These are phyloP conservation scores for Chrysopogon serrulatus DNA, from an alignment of 176 grass and related monocot genomes.

Conservation along the genomic window DNA sequence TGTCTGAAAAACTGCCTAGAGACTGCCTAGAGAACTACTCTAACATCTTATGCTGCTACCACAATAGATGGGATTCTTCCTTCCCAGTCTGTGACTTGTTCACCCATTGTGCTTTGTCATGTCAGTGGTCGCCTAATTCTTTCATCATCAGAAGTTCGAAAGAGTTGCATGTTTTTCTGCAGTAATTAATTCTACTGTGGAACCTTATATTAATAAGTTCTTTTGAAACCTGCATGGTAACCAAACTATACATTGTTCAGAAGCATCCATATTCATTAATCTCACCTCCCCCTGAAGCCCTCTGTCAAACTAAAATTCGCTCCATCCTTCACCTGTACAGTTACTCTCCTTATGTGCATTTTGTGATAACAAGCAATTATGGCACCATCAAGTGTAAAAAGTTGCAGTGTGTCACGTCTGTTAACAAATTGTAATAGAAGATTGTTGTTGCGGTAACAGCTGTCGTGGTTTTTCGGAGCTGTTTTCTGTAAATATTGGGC, in stretches of 20 bases:
- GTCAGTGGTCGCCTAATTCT: background rate
- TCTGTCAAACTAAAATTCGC: background rate
- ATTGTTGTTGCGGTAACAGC: background rate
- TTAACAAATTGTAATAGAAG: background rate
- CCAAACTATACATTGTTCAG: background rate
- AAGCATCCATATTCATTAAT: background rate
- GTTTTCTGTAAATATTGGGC: constrained; percentile 19
- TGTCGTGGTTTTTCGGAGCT: background rate
- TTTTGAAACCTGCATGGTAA: background rate
- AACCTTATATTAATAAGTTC: background rate
- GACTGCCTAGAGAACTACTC: background rate
- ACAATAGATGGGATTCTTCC: background rate
- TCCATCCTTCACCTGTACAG: background rate
- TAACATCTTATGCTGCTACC: background rate
- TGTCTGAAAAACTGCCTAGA: background rate
- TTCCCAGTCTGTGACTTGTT: background rate
- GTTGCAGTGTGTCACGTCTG: background rate
- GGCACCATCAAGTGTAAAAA: constrained; percentile 12
- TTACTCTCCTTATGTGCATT: background rate
- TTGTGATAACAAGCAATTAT: background rate
- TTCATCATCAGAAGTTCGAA: background rate
- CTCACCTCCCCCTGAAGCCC: background rate
- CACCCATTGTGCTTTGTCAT: background rate
- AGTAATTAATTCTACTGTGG: background rate
- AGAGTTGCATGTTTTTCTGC: background rate